phyloP scores from a whole-genome alignment of 306 rosid species.

The Trifolium repens region DNA sequence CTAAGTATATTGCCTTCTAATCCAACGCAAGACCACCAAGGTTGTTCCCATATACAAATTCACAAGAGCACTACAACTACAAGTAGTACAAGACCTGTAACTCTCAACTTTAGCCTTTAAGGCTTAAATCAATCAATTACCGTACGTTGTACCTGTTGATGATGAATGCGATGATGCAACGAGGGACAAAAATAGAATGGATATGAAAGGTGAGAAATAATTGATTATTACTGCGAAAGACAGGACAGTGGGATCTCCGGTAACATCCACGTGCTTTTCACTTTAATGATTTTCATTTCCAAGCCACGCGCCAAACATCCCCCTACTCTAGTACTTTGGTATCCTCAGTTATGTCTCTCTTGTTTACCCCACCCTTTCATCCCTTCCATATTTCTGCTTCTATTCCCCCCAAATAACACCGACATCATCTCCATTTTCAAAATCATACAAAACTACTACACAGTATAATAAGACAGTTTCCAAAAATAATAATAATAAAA shows the following conservation, averaged over 20 bases:
- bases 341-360: background rate
- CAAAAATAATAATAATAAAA: background rate
- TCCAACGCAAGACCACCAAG: background rate
- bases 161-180: background rate
- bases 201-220: constrained; percentile 12
- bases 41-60: background rate
- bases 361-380: background rate
- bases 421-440: background rate
- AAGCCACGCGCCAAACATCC: background rate
- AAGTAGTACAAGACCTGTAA: background rate
- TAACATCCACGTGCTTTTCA: constrained; percentile 37
- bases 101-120: background rate
- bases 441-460: background rate
- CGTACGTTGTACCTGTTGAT: constrained; percentile 17
- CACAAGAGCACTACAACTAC: background rate
- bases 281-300: background rate
- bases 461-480: background rate
- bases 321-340: constrained; percentile 5
- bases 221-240: constrained; percentile 22
- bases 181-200: background rate
- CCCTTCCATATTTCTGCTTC: background rate
- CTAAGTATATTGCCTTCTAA: background rate
- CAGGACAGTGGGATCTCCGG: constrained; percentile 24
- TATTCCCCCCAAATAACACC: constrained; percentile 17
- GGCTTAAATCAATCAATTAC: background rate